phyloP scores from a whole-genome alignment of 371 early-diverging fungal genomes.

The Fennellomyces sp. region DNA sequence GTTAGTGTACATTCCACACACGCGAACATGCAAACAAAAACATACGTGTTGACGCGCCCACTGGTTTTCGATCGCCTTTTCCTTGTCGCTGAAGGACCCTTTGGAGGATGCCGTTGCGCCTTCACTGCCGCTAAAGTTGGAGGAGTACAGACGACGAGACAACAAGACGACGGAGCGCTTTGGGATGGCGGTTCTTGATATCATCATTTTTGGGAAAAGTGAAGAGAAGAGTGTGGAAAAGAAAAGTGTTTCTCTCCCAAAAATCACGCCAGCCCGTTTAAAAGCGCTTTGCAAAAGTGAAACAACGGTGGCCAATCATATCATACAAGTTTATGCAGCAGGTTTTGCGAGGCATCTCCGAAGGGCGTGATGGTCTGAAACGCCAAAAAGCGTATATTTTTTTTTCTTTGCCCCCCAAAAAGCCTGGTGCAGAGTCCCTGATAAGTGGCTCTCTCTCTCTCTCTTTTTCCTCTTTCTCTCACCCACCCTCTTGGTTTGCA shows the following conservation, averaged over 20 bases:
- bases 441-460: not conserved
- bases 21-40: not conserved
- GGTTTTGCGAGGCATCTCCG: not conserved
- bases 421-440: too few species aligned
- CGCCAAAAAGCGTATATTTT: too few species aligned
- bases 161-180: not conserved
- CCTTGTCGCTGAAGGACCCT: constrained; percentile 41
- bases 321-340: not conserved
- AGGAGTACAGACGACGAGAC: not conserved
- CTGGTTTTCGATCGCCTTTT: constrained; percentile 51
- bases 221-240: not conserved
- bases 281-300: too few species aligned
- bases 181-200: not conserved
- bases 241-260: too few species aligned
- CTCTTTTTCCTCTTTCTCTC: not conserved
- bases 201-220: not conserved
- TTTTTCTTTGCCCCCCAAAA: too few species aligned
- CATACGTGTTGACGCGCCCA: constrained; percentile 51
- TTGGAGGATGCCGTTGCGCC: constrained; percentile 39
- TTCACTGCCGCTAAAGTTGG: constrained; percentile 12
- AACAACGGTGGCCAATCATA: not conserved
- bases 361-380: too few species aligned
- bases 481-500: not conserved
- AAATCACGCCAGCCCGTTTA: too few species aligned
- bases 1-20: not conserved